These are phyloP conservation scores for Phytophthora niederhauseri DNA, from an alignment of 352 stramenopile species.

Conservation along the genomic window DNA sequence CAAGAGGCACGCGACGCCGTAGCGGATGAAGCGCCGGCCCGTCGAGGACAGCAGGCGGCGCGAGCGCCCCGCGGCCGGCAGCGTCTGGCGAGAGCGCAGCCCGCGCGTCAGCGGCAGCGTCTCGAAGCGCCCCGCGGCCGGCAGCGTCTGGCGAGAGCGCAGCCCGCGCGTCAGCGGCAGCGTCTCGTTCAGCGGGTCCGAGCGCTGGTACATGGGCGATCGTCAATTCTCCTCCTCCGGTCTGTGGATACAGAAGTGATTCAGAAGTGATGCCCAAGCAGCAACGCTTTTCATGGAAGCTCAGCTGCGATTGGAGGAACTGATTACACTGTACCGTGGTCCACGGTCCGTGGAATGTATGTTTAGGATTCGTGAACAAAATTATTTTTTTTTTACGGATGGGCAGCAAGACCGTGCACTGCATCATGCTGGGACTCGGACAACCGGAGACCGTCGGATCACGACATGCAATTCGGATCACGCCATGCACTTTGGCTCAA, in stretches of 20 bases:
- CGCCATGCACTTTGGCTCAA: too few relatives aligned
- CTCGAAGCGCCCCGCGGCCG: conserved; percentile 34
- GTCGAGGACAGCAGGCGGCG: conserved; percentile 31
- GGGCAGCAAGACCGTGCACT: too few relatives aligned
- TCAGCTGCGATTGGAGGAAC: neutral
- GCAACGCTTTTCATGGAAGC: neutral
- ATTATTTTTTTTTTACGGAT: neutral
- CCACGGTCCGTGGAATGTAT: neutral
- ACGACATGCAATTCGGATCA: too few relatives aligned
- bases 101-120: conserved; percentile 39
- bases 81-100: conserved; percentile 32
- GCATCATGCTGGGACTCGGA: too few relatives aligned
- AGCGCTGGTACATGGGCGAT: conserved; percentile 24
- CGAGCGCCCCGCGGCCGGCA: conserved; percentile 11
- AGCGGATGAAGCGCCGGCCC: conserved; percentile 31
- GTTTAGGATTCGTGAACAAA: conserved; percentile 4
- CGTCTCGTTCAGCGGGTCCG: conserved; percentile 37
- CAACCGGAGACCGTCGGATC: too few relatives aligned
- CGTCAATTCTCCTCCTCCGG: neutral
- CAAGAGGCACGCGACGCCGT: conserved; percentile 29
- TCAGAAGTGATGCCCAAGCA: conserved; percentile 6
- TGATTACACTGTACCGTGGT: neutral
- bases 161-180: conserved; percentile 40
- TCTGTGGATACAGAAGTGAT: neutral
- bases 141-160: conserved; percentile 30